These are phyloP conservation scores for Solanum aculeatissimum DNA, from an alignment of 305 asterid species.

Conservation along the genomic window DNA sequence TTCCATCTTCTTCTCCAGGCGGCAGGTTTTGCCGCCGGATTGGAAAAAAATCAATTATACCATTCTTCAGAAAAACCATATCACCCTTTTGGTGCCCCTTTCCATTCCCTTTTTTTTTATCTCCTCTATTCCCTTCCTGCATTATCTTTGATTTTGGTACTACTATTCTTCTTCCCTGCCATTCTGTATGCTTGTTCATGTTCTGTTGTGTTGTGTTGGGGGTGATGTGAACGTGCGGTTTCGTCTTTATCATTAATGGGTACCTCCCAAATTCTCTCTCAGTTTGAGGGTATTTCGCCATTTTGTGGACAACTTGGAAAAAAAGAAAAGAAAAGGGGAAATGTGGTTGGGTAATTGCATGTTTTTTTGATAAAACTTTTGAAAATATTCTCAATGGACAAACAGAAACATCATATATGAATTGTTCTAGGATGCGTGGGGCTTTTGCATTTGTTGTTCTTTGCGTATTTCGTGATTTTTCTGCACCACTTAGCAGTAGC, in stretches of 20 bases:
- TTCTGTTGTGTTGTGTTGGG: not conserved
- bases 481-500: not conserved
- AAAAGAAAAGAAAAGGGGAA: not conserved
- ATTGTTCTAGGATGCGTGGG: not conserved
- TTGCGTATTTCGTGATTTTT: not conserved
- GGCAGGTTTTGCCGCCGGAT: slow-evolving; percentile 2
- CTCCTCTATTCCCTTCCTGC: not conserved
- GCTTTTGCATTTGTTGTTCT: not conserved
- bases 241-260: not conserved
- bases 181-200: not conserved
- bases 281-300: not conserved
- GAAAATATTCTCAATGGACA: not conserved
- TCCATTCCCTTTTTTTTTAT: not conserved
- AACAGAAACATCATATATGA: not conserved
- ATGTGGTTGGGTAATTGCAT: not conserved
- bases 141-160: not conserved
- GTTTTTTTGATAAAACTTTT: not conserved
- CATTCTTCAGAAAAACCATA: not conserved
- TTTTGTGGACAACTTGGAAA: not conserved
- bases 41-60: not conserved
- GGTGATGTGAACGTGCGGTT: not conserved
- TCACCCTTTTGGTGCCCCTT: not conserved
- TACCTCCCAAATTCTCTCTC: not conserved
- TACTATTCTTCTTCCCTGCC: not conserved
- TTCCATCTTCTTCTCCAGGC: not conserved